These are phyloP conservation scores for Daucus carota DNA, from an alignment of 129 eudicot genomes.

Conservation along the genomic window DNA sequence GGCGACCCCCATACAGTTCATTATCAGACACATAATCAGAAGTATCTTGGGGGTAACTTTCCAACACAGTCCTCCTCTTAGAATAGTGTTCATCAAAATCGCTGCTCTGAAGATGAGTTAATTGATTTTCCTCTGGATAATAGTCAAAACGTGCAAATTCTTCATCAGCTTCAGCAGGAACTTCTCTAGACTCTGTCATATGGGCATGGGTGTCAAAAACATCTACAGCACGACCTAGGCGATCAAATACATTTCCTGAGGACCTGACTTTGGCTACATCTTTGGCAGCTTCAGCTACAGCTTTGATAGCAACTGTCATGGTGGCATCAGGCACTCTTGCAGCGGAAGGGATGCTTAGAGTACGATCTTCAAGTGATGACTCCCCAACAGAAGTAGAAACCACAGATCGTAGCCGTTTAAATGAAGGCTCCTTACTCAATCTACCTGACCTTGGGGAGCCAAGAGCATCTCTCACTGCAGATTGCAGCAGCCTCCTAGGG, in stretches of 20 bases:
- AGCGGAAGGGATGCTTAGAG: slow-evolving; percentile 36
- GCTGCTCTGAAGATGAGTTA: slow-evolving; percentile 16
- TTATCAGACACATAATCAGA: slow-evolving; percentile 31
- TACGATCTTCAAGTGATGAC: slow-evolving; percentile 28
- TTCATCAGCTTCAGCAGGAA: slow-evolving; percentile 24
- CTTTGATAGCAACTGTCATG: slow-evolving; percentile 67
- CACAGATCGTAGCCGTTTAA: slow-evolving; percentile 80
- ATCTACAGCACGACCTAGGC: slow-evolving; percentile 62
- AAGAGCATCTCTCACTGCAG: slow-evolving; percentile 92
- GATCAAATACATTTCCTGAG: slow-evolving; percentile 78
- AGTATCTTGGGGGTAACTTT: slow-evolving; percentile 30
- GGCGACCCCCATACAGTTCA: slow-evolving; percentile 36
- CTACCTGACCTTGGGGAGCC: slow-evolving; percentile 56
- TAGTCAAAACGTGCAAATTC: slow-evolving; percentile 25
- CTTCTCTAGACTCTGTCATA: slow-evolving; percentile 21
- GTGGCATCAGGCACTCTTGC: slow-evolving; percentile 48
- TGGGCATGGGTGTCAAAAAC: slow-evolving; percentile 15
- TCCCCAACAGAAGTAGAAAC: slow-evolving; percentile 55
- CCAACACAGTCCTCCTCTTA: slow-evolving; percentile 20
- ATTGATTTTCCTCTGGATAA: slow-evolving; percentile 19
- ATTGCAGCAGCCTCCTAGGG: slow-evolving; percentile 76
- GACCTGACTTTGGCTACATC: slow-evolving; percentile 56
- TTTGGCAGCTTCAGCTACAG: slow-evolving; percentile 76
- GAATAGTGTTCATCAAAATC: slow-evolving; percentile 19
- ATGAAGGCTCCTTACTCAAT: slow-evolving; percentile 52